Evolutionary conservation across 331 rosid species (phyloP), one percentile per base, ranked within the genome.

Genomic region (Saraca asoca): DNA sequence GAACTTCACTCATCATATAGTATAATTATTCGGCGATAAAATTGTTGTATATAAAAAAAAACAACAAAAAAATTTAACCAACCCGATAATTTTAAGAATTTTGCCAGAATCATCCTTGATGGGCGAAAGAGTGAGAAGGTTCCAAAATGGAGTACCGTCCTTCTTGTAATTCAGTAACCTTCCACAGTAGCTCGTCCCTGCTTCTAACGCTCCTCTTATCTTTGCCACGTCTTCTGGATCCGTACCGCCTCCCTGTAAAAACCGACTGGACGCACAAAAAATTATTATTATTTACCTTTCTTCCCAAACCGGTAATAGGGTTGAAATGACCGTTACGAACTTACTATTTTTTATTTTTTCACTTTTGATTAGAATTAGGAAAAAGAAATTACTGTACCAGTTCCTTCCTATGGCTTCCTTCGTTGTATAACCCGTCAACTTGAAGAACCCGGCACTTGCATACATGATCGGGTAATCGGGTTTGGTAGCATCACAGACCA

Each of bases 91-190:
- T 74, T 93, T 93, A 67, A 93, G 84, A 7, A 89, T 82, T 41
- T 86, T 81, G 7, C 95, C 98, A 12, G 73, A 70, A 0, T 93
- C 95, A 16, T 87, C 95, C 66, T 93, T 90, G 42, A 93, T 90
- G 12, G 98, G 98, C 6, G 98, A 76, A 76, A 93, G 81, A 4
- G 98, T 93, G 50, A 93, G 96, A 50, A 93, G 82, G 58, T 93
- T 93, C 98, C 98, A 93, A 60, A 85, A 93, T 0, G 96, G 87
- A 6, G 95, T 87, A 55, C 98, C 98, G 53, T 93, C 97, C 58
- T 93, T 93, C 85, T 93, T 93, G 80, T 93, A 93, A 83, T 93
- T 93, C 49, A 93, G 63, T 41, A 93, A 64, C 72, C 98, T 83
- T 58, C 98, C 97, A 42, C 98, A 93, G 66, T 85, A 93, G 48